Evolutionary conservation across 768 basidiomycete genomes (phyloP), one percentile per base, ranked within the genome.

Genomic region (Agrocybe pediades): DNA sequence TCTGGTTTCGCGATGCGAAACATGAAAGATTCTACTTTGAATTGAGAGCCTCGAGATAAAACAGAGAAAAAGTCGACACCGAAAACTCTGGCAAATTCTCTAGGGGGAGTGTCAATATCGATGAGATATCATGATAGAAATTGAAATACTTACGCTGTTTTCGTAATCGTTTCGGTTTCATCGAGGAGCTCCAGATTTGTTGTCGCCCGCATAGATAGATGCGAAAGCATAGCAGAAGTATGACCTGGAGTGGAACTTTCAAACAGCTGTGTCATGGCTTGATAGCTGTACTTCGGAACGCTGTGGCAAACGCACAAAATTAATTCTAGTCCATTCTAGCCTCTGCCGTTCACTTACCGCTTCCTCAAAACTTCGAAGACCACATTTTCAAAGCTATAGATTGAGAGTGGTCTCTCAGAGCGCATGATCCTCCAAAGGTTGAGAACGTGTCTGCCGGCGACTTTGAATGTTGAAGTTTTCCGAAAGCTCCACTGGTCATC

Each of bases 21-120:
- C 88, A 99, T 88, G 74, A 99, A 96, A 0, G 95, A 95, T 73
- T 99, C 97, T 23, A 98, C 97, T 72, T 98, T 99, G 78, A 94
- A 98, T 64, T 99, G 97, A 0, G 95, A 97, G 0, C 97, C 97
- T 26, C 97, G 85, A 55, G 85, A 94, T 57, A 97, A 83, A 26
- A 98, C 95, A 3, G 95, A 97, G 65, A 88, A 92, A 67, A 98
- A 98, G 70, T 99, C 97, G 41, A 99, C 88, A 0, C 97, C 96
- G 59, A 97, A 98, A 6, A 98, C 92, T 9, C 97, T 86, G 36
- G 97, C 95, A 63, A 98, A 98, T 69, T 99, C 97, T 13, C 96
- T 98, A 36, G 42, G 21, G 20, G 24, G 17, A 30, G 20, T 19
- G 41, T 29, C n/a, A 21, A 47, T 13, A 44, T 46, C 11, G 43